Percentiles rank a stretch among this genome's conserved stretches.
These are phyloP conservation scores for Lithospermum erythrorhizon DNA, from an alignment of 257 asterid genomes.

Conservation along the genomic window DNA sequence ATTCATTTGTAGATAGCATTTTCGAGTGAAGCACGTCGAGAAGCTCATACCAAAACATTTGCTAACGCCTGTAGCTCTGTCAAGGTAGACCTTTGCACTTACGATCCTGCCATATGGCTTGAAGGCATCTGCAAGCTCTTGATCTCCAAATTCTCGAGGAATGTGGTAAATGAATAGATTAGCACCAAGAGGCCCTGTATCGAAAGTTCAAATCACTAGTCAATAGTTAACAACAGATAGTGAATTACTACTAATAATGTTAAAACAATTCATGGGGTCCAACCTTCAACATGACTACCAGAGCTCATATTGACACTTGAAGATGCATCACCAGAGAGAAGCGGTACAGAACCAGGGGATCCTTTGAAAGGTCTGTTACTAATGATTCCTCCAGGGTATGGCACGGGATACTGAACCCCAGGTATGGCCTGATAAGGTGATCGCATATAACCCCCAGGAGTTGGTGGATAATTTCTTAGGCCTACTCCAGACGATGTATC, in stretches of 20 bases:
- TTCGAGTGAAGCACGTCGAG: neutral
- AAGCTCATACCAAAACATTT: slow-evolving; percentile 59
- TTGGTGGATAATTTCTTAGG: slow-evolving; percentile 44
- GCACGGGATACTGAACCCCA: slow-evolving; percentile 45
- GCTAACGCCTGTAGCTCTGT: slow-evolving; percentile 67
- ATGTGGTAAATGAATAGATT: slow-evolving; percentile 72
- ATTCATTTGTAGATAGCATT: slow-evolving; percentile 2
- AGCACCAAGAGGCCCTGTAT: slow-evolving; percentile 74
- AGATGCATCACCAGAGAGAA: slow-evolving; percentile 50
- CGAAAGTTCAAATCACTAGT: neutral
- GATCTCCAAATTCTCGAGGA: slow-evolving; percentile 71
- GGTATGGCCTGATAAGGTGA: slow-evolving; percentile 44
- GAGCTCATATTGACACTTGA: slow-evolving; percentile 49
- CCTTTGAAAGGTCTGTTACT: slow-evolving; percentile 27
- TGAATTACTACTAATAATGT: neutral
- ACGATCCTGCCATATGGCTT: slow-evolving; percentile 58
- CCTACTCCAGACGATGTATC: slow-evolving; percentile 37
- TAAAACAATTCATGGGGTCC: slow-evolving; percentile 5
- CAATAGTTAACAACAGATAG: neutral
- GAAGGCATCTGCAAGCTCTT: slow-evolving; percentile 56
- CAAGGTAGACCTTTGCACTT: slow-evolving; percentile 71
- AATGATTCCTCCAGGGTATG: slow-evolving; percentile 42
- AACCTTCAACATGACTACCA: slow-evolving; percentile 65
- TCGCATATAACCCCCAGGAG: slow-evolving; percentile 40
- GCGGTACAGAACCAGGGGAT: slow-evolving; percentile 43